phyloP scores from a whole-genome alignment of 352 stramenopile genomes.

The Achlya hypogyna region DNA sequence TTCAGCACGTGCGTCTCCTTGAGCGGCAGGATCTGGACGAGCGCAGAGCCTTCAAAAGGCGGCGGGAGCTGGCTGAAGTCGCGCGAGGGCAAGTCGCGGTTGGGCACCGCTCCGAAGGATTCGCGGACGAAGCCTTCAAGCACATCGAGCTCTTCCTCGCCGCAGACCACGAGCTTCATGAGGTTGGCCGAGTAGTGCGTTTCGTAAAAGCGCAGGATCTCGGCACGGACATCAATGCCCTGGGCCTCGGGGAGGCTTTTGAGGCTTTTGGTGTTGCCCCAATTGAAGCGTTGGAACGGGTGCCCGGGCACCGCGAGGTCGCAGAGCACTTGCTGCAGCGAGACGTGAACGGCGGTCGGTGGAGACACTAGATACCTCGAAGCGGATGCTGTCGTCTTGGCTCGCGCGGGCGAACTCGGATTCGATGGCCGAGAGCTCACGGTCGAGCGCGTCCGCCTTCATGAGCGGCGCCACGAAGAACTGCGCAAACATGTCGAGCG shows the following conservation, averaged over 20 bases:
- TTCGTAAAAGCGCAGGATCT: conserved; percentile 59
- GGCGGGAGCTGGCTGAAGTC: conserved; percentile 33
- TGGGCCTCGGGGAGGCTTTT: conserved; percentile 33
- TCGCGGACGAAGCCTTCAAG: conserved; percentile 51
- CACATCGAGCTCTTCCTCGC: conserved; percentile 59
- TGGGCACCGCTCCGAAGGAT: conserved; percentile 53
- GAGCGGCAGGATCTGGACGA: conserved; percentile 64
- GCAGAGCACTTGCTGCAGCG: conserved; percentile 65
- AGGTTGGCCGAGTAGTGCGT: conserved; percentile 69
- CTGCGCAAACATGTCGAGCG: conserved; percentile 91
- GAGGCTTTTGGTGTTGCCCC: conserved; percentile 75
- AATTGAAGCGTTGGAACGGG: conserved; percentile 77
- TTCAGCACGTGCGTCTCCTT: conserved; percentile 70
- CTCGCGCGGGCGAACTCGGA: conserved; percentile 79
- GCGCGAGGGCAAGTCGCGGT: conserved; percentile 31
- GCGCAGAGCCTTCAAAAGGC: conserved; percentile 47
- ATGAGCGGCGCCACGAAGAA: conserved; percentile 90
- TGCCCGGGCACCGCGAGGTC: conserved; percentile 38
- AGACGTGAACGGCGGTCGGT: conserved; percentile 17
- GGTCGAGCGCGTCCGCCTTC: conserved; percentile 62
- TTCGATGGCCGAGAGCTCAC: conserved; percentile 80
- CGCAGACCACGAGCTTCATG: conserved; percentile 79
- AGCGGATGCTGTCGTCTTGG: conserved; percentile 59
- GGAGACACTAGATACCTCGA: conserved; percentile 1
- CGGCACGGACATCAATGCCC: conserved; percentile 44